Conservation (phyloP, 1,284 basidiomycete species). For the Volvariella volvacea region DNA sequence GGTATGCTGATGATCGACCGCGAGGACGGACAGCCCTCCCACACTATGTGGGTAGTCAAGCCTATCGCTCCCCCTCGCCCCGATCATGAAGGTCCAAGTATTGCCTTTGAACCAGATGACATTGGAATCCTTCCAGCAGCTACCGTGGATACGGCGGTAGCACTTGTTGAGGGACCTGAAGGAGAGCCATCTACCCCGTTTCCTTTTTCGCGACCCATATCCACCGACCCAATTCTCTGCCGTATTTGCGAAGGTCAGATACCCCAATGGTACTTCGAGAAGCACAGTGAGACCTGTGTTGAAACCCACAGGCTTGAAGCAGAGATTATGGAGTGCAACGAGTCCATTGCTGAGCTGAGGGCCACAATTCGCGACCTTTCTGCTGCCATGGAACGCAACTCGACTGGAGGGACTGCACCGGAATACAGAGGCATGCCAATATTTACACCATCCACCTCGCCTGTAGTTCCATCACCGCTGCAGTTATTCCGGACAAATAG, state of each 20-base stretch:
- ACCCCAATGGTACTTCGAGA: slow-evolving; percentile 99
- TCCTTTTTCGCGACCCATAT: slow-evolving; percentile 70
- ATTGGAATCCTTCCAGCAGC: slow-evolving; percentile 39
- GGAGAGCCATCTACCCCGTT: slow-evolving; percentile 56
- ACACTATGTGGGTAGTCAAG: slow-evolving; percentile 99
- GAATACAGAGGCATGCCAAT: slow-evolving; percentile 90
- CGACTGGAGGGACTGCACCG: slow-evolving; percentile 52
- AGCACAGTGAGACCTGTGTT: slow-evolving; percentile 98
- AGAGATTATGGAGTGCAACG: slow-evolving; percentile 91
- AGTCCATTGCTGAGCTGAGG: slow-evolving; percentile 82
- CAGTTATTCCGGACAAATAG: slow-evolving; percentile 67
- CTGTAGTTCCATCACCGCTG: slow-evolving; percentile 61
- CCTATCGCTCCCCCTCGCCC: slow-evolving; percentile 70
- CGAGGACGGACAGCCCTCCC: slow-evolving; percentile 79
- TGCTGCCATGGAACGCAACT: slow-evolving; percentile 51
- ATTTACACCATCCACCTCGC: slow-evolving; percentile 62
- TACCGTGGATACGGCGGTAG: slow-evolving; percentile 22
- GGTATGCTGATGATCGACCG: slow-evolving; percentile 98
- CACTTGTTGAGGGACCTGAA: slow-evolving; percentile 10
- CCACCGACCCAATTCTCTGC: slow-evolving; percentile 86
- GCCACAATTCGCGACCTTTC: slow-evolving; percentile 76
- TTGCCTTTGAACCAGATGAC: slow-evolving; percentile 51
- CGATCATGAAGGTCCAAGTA: slow-evolving; percentile 51
- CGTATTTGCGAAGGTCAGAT: slow-evolving; percentile 97
- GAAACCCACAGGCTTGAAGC: slow-evolving; percentile 96